phyloP scores from a whole-genome alignment of 1,284 basidiomycete genomes.

The Tilletiaria anomala region DNA sequence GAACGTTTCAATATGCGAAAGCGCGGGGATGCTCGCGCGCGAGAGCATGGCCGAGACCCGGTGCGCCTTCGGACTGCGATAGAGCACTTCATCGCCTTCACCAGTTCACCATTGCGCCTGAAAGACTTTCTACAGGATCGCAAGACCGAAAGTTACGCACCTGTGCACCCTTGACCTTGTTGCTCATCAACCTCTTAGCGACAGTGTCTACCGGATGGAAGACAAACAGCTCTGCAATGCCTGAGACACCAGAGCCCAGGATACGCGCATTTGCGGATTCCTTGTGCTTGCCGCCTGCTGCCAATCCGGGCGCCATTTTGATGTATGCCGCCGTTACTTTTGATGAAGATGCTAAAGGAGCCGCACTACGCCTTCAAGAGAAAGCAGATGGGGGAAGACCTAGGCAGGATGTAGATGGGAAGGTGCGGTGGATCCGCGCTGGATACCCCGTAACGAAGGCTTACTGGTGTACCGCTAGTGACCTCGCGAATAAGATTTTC shows the following conservation, averaged over 20 bases:
- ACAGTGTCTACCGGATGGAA: constrained; percentile 60
- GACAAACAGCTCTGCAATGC: constrained; percentile 74
- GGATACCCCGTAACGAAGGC: too few species aligned
- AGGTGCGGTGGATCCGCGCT: too few species aligned
- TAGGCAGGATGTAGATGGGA: too few species aligned
- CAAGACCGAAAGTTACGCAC: constrained; percentile 1
- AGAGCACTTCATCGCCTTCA: too few species aligned
- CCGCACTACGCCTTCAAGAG: not conserved
- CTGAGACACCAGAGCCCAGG: constrained; percentile 64
- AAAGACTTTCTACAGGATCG: too few species aligned
- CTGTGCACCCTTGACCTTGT: constrained; percentile 42
- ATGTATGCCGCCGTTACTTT: not conserved
- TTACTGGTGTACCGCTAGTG: too few species aligned
- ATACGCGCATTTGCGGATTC: constrained; percentile 83
- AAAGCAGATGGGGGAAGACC: too few species aligned
- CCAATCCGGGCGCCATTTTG: too few species aligned
- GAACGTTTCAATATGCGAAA: not conserved
- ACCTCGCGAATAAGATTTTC: too few species aligned
- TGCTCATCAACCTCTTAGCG: constrained; percentile 93
- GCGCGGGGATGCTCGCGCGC: too few species aligned
- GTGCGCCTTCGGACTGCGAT: not conserved
- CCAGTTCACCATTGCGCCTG: too few species aligned
- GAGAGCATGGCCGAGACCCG: not conserved
- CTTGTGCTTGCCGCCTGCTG: constrained; percentile 18
- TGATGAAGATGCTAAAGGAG: not conserved